Percentiles rank a stretch among this genome's conserved stretches.
These are phyloP conservation scores for Diaporthe vexans DNA, from an alignment of 2,329 filamentous ascomycete genomes.

Conservation along the genomic window DNA sequence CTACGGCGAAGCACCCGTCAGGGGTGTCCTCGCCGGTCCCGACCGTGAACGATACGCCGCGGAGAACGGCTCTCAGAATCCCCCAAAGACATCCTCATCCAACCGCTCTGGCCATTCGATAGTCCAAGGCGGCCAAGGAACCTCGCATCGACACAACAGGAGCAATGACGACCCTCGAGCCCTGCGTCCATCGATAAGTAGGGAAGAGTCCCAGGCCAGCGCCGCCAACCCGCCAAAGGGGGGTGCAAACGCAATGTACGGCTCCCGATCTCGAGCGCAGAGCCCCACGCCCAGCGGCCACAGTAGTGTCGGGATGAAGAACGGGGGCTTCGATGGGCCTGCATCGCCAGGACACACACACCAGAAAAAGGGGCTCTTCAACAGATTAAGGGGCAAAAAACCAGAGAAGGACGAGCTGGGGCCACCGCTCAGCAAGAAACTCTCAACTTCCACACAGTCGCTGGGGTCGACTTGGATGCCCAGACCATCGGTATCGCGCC, in stretches of 20 bases:
- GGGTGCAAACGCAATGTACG: conserved; percentile 60
- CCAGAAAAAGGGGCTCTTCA: conserved; percentile 65
- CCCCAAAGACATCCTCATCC: conserved; percentile 74
- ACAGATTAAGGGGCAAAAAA: conserved; percentile 65
- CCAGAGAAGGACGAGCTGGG: conserved; percentile 64
- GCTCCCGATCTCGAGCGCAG: conserved; percentile 72
- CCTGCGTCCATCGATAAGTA: conserved; percentile 79
- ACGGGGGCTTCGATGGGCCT: conserved; percentile 66
- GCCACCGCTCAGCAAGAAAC: conserved; percentile 59
- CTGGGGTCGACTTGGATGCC: conserved; percentile 54
- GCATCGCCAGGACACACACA: conserved; percentile 68
- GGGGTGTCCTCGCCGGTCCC: conserved; percentile 76
- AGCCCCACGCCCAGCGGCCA: conserved; percentile 86
- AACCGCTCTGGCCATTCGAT: conserved; percentile 71
- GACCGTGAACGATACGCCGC: conserved; percentile 77
- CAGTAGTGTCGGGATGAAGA: conserved; percentile 60
- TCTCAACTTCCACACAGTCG: conserved; percentile 67
- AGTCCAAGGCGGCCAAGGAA: conserved; percentile 75
- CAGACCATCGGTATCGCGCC: conserved; percentile 59
- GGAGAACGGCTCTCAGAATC: conserved; percentile 61
- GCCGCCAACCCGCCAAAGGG: conserved; percentile 60
- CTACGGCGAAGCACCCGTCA: conserved; percentile 83
- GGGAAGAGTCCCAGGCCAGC: conserved; percentile 77
- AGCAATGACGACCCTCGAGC: conserved; percentile 77
- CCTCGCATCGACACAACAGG: conserved; percentile 77